Evolutionary conservation across 129 eudicot species (phyloP).

Genomic region (Ambrosia trifida): DNA sequence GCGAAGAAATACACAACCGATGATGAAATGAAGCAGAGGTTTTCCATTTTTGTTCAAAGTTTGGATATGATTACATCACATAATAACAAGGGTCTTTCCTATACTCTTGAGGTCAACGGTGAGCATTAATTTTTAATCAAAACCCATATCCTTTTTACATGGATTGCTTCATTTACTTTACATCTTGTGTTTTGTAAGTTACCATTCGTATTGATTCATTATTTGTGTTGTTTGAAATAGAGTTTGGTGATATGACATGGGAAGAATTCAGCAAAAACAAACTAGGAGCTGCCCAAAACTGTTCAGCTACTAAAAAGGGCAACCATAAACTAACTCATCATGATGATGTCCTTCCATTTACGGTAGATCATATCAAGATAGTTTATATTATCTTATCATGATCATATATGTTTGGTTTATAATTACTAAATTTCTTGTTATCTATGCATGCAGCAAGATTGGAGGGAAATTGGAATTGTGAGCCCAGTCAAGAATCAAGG

Average conservation of each 20-base stretch:
- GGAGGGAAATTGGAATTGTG: constrained; percentile 85
- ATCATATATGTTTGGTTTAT: no score
- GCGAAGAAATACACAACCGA: constrained; percentile 69
- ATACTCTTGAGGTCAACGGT: constrained; percentile 83
- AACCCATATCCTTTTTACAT: not conserved
- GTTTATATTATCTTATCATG: no score
- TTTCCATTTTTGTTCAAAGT: constrained; percentile 60
- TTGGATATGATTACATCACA: constrained; percentile 73
- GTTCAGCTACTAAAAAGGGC: constrained; percentile 85
- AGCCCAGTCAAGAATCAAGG: constrained; percentile 92
- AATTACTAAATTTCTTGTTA: not conserved
- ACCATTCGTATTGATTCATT: not conserved
- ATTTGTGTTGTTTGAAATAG: constrained; percentile 38
- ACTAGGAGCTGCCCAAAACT: constrained; percentile 91
- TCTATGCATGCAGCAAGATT: constrained; percentile 73
- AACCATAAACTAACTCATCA: constrained; percentile 66
- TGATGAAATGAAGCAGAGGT: constrained; percentile 71
- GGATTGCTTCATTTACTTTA: no score
- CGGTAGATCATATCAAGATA: constrained; percentile 33
- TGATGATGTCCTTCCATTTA: constrained; percentile 55
- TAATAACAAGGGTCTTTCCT: constrained; percentile 66
- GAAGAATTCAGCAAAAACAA: constrained; percentile 72
- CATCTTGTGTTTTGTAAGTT: not conserved
- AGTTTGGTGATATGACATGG: constrained; percentile 90
- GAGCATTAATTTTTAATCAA: not conserved